Conservation (phyloP, 768 basidiomycete species). For the Austroboletus eburneus region DNA sequence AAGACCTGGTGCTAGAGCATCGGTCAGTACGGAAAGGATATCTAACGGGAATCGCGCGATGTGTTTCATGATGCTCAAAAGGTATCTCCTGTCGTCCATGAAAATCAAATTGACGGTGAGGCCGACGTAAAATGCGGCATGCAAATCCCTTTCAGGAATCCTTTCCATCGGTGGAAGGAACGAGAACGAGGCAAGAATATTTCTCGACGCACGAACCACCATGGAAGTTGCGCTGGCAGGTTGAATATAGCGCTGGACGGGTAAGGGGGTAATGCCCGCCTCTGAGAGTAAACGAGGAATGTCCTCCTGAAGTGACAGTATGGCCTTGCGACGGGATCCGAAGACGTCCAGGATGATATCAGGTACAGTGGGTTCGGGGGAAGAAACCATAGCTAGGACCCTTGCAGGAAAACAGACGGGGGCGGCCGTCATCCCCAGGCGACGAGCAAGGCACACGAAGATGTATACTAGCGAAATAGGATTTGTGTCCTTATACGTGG, state of each 20-base stretch:
- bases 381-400: slow-evolving; percentile 50
- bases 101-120: slow-evolving; percentile 39
- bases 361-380: slow-evolving; percentile 31
- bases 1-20: slow-evolving; percentile 35
- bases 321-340: slow-evolving; percentile 33
- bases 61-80: slow-evolving; percentile 31
- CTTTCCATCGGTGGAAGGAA: slow-evolving; percentile 16
- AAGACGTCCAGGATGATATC: slow-evolving; percentile 48
- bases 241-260: slow-evolving; percentile 19
- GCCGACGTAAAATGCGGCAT: slow-evolving; percentile 33
- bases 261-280: slow-evolving; percentile 20
- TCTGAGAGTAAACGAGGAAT: slow-evolving; percentile 30
- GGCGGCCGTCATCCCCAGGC: slow-evolving; percentile 47
- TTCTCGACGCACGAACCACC: slow-evolving; percentile 38
- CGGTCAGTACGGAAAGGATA: slow-evolving; percentile 38
- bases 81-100: slow-evolving; percentile 29
- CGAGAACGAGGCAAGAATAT: slow-evolving; percentile 34
- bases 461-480: slow-evolving; percentile 59
- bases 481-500: slow-evolving; percentile 44
- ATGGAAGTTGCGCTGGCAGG: slow-evolving; percentile 34
- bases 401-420: slow-evolving; percentile 55
- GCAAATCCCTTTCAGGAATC: slow-evolving; percentile 31
- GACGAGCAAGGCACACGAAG: slow-evolving; percentile 50
- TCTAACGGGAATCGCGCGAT: slow-evolving; percentile 40
- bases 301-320: slow-evolving; percentile 35